These are phyloP conservation scores for Kitagawia praeruptora DNA, from an alignment of 129 eudicot species.

Conservation along the genomic window DNA sequence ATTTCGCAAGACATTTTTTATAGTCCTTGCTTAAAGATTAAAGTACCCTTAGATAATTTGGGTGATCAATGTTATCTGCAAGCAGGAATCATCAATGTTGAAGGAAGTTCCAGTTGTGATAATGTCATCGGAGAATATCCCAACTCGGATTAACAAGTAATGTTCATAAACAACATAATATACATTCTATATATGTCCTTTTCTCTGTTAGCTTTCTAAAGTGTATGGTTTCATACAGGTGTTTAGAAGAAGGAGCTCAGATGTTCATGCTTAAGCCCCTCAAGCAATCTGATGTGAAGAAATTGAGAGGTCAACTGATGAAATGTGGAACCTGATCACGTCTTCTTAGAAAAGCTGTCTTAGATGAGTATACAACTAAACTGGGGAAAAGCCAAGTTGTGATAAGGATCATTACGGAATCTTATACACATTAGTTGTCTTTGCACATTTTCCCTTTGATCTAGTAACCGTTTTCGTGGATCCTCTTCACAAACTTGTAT, in stretches of 20 bases:
- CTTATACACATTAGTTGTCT: neutral
- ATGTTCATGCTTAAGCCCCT: conserved; percentile 79
- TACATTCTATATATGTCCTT: neutral
- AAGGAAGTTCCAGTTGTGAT: conserved; percentile 81
- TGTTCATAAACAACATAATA: neutral
- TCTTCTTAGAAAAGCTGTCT: neutral
- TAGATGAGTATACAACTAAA: neutral
- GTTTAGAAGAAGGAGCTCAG: conserved; percentile 76
- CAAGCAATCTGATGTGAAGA: conserved; percentile 55
- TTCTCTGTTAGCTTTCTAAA: neutral
- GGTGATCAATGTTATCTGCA: neutral
- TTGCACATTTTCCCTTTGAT: neutral
- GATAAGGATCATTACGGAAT: neutral
- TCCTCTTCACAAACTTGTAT: neutral
- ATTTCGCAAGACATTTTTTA: neutral
- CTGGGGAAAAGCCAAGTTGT: neutral
- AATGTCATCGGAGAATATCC: conserved; percentile 81
- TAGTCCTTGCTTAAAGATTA: neutral
- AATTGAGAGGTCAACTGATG: conserved; percentile 46
- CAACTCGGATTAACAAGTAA: conserved; percentile 65
- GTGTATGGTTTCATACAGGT: conserved; percentile 27
- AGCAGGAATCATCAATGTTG: conserved; percentile 63
- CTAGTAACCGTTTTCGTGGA: neutral
- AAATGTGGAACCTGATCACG: conserved; percentile 18
- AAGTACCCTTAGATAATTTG: neutral